Base-by-base conservation (phyloP, 2,329 filamentous ascomycete species). In the Cordyceps fumosorosea region DNA sequence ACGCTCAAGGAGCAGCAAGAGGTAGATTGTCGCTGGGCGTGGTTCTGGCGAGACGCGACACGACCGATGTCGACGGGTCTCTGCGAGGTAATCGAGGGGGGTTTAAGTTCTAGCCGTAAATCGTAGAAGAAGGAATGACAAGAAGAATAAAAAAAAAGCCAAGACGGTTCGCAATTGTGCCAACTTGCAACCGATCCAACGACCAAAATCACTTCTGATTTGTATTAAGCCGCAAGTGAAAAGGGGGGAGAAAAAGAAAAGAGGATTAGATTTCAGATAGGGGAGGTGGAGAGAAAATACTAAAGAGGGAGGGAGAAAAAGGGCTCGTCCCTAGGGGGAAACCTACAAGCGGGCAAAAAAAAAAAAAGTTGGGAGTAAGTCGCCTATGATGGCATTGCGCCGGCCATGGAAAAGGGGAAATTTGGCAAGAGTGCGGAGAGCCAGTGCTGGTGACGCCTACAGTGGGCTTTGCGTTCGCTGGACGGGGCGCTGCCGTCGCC, bases 371-470 rank as follows among this genome's bases (percentile, higher is more conserved):
- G 50, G 11, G 26, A 52, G 50, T 34, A 18, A 26, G 40, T 34
- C 26, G 48, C 48, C 24, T 44, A 40, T 44, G 65, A 44, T 63
- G 60, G 61, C 34, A 56, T 55, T 61, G 16, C 37, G 53, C 24
- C 26, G 59, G 59, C 42, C 44, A 59, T 60, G 63, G 54, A 74
- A 75, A 75, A 74, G 73, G 73, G 73, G 73, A 75, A 75, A 74
- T 73, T 73, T 72, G 66, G 60, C 50, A 55, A 14, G 32, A 53
- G 16, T 53, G 57, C 50, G 57, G 57, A 60, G 57, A 56, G 40
- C 24, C 14, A n/a, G 40, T 14, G 11, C 40, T n/a, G 18, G 6
- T 44, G 40, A 44, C 40, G 40, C 34, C 40, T 44, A 44, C 40
- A n/a, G 40, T n/a, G 40, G 40, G 5, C 40, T 42, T 42, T 42